A percentile compares a stretch with the other conserved stretches of the same genome.
These are phyloP conservation scores for Gossypium ekmanianum DNA, from an alignment of 345 rosid species.

Conservation along the genomic window DNA sequence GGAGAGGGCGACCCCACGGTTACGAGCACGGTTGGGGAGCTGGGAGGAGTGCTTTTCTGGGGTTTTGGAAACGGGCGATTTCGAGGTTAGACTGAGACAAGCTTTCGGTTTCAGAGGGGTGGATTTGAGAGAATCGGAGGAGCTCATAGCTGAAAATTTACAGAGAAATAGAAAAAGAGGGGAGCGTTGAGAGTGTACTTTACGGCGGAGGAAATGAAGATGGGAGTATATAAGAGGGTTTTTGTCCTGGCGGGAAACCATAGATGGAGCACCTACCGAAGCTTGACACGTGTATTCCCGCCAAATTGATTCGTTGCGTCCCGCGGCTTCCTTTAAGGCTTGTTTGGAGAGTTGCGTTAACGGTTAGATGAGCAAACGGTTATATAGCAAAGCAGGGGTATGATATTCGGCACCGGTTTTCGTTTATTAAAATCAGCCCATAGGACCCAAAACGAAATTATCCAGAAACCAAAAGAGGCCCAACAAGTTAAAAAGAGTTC, in stretches of 20 bases:
- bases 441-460: neutral
- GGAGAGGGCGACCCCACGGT: slow-evolving; percentile 56
- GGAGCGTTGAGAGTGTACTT: neutral
- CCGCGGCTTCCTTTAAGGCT: slow-evolving; percentile 32
- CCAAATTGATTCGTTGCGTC: slow-evolving; percentile 47
- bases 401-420: neutral
- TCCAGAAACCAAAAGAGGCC: neutral
- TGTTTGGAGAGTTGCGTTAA: slow-evolving; percentile 5
- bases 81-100: slow-evolving; percentile 11
- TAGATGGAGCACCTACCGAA: slow-evolving; percentile 23
- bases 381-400: neutral
- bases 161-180: neutral
- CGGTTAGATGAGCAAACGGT: neutral
- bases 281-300: slow-evolving; percentile 47
- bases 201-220: neutral
- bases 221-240: slow-evolving; percentile 6
- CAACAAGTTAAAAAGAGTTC: neutral
- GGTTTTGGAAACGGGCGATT: slow-evolving; percentile 37
- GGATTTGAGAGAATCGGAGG: slow-evolving; percentile 29
- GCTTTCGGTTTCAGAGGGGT: slow-evolving; percentile 44
- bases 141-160: slow-evolving; percentile 25
- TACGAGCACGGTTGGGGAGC: slow-evolving; percentile 40
- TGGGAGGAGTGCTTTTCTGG: slow-evolving; percentile 44
- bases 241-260: slow-evolving; percentile 37
- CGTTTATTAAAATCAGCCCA: no score